Evolutionary conservation across 139 green algal species (phyloP).

Genomic region (Chlamydomonas sp.): DNA sequence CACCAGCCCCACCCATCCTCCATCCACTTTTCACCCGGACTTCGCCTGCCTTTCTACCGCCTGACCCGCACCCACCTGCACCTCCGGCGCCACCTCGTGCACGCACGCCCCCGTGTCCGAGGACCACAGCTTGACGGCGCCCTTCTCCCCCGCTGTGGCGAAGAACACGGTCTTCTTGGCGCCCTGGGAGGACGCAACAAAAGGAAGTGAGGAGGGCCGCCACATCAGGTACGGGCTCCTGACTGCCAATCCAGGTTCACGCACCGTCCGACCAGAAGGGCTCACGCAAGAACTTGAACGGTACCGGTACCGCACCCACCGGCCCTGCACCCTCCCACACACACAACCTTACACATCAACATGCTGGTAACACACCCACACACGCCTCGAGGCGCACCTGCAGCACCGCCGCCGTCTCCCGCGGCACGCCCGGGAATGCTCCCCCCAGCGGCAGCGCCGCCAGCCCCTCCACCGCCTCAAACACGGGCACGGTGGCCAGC

Average conservation of each 20-base stretch:
- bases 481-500: constrained; percentile 81
- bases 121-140: constrained; percentile 78
- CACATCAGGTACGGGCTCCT: neutral
- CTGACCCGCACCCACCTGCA: neutral
- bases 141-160: constrained; percentile 86
- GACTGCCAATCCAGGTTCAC: too few relatives aligned
- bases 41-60: neutral
- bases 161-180: constrained; percentile 66
- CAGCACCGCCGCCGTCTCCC: neutral
- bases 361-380: neutral
- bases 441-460: constrained; percentile 48
- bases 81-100: constrained; percentile 21
- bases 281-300: too few relatives aligned
- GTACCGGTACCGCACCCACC: neutral
- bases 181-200: constrained; percentile 6
- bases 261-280: too few relatives aligned
- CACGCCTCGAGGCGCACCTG: neutral
- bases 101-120: constrained; percentile 71
- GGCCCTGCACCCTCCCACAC: neutral
- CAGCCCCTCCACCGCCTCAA: constrained; percentile 87
- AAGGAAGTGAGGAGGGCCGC: neutral
- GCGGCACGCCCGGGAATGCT: constrained; percentile 60
- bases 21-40: neutral
- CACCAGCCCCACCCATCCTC: too few relatives aligned
- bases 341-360: neutral